phyloP scores from a whole-genome alignment of 2,329 filamentous ascomycete species.

The Furcasterigmium sp. region DNA sequence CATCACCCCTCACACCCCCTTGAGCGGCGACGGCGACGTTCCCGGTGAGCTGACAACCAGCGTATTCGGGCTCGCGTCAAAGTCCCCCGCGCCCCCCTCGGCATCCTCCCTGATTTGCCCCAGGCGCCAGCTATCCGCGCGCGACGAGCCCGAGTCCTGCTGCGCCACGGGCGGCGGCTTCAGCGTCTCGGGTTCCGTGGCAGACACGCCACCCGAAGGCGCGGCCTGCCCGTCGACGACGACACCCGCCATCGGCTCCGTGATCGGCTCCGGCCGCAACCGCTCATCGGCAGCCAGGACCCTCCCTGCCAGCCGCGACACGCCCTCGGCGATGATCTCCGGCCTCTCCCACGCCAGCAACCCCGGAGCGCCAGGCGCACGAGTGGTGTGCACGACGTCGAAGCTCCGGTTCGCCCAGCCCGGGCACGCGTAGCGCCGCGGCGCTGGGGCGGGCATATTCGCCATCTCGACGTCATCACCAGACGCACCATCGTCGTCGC shows the following conservation, averaged over 20 bases:
- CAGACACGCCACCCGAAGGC: too few relatives aligned
- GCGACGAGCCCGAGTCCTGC: not conserved
- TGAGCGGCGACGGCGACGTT: not conserved
- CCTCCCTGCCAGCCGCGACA: constrained; percentile 32
- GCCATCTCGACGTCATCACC: constrained; percentile 11
- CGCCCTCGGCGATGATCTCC: constrained; percentile 36
- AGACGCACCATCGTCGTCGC: constrained; percentile 16
- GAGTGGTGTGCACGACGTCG: constrained; percentile 34
- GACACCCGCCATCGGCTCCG: constrained; percentile 26
- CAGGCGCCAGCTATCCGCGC: constrained; percentile 5
- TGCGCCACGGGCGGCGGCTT: not conserved
- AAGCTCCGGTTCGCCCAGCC: constrained; percentile 41
- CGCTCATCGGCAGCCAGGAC: constrained; percentile 31
- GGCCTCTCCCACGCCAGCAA: constrained; percentile 45
- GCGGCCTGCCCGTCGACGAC: too few relatives aligned
- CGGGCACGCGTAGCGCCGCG: constrained; percentile 35
- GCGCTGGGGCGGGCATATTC: constrained; percentile 16
- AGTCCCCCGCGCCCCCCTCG: constrained; percentile 4
- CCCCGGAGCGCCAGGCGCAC: constrained; percentile 32
- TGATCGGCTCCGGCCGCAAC: constrained; percentile 23
- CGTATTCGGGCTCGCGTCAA: constrained; percentile 11
- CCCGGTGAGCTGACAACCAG: constrained; percentile 9
- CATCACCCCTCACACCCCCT: too few relatives aligned
- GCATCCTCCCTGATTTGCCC: constrained; percentile 8
- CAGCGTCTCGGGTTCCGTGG: not conserved